These are phyloP conservation scores for Gorgonomyces haynaldii DNA, from an alignment of 192 early-diverging fungal species.

Conservation along the genomic window DNA sequence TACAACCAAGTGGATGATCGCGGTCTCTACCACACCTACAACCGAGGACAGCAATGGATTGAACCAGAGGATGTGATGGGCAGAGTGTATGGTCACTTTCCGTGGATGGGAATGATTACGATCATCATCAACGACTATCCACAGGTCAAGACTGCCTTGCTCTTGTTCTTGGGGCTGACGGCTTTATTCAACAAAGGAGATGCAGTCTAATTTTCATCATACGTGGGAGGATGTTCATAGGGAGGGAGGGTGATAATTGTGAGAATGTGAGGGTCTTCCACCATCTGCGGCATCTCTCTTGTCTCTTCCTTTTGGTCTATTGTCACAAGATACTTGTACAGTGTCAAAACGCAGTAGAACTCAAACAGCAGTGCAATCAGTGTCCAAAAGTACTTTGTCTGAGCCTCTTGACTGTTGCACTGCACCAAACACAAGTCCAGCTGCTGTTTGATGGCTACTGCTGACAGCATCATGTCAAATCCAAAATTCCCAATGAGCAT, in stretches of 20 bases:
- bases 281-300: neutral
- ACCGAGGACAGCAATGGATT: slow-evolving; percentile 78
- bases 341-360: too few species aligned
- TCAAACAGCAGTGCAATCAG: too few species aligned
- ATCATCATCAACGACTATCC: slow-evolving; percentile 96
- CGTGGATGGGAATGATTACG: slow-evolving; percentile 90
- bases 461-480: too few species aligned
- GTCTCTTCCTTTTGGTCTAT: too few species aligned
- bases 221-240: too few species aligned
- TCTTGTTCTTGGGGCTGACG: slow-evolving; percentile 63
- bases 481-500: too few species aligned
- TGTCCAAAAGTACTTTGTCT: too few species aligned
- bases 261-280: neutral
- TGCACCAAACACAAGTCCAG: too few species aligned
- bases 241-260: too few species aligned
- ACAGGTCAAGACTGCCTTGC: slow-evolving; percentile 71
- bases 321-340: too few species aligned
- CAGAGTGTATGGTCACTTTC: slow-evolving; percentile 70
- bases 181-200: slow-evolving; percentile 57
- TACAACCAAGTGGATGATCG: slow-evolving; percentile 87
- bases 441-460: too few species aligned
- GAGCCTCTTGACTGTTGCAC: too few species aligned
- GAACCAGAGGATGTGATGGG: slow-evolving; percentile 81
- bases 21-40: slow-evolving; percentile 66
- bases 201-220: neutral